These are phyloP conservation scores for Austroboletus novae-zelandiae DNA, from an alignment of 1,284 basidiomycete genomes.

Conservation along the genomic window DNA sequence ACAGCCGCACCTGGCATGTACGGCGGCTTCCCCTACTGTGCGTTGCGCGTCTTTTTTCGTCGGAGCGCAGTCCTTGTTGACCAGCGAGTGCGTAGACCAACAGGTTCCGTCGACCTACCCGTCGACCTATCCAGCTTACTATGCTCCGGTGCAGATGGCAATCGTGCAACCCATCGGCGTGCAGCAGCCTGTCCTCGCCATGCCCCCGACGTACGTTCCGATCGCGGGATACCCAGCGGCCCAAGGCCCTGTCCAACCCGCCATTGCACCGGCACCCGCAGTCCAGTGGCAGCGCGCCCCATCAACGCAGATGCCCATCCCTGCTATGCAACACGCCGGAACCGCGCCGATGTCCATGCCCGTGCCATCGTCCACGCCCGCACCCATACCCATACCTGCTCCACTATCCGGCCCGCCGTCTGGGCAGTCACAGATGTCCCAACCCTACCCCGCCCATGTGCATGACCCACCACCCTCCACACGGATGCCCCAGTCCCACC, in stretches of 20 bases:
- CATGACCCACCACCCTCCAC: background rate
- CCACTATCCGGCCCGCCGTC: background rate
- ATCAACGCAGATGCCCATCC: conserved; percentile 20
- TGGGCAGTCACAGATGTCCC: conserved; percentile 19
- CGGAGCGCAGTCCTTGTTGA: background rate
- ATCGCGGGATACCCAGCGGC: conserved; percentile 18
- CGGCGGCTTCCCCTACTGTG: conserved; percentile 23
- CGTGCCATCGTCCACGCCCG: background rate
- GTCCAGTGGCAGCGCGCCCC: conserved; percentile 4
- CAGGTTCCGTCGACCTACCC: conserved; percentile 10
- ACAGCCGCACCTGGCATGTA: conserved; percentile 8
- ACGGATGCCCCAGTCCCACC: conserved; percentile 25
- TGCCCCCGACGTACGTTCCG: conserved; percentile 28
- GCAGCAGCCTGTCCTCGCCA: conserved; percentile 27
- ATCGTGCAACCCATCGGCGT: conserved; percentile 19
- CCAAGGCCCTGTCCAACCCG: conserved; percentile 15
- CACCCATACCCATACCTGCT: background rate
- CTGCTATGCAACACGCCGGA: background rate
- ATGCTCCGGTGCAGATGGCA: conserved; percentile 28
- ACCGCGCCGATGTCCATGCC: background rate
- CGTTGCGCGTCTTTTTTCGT: conserved; percentile 3
- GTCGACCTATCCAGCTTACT: conserved; percentile 25
- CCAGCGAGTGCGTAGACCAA: conserved; percentile 16
- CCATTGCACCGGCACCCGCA: conserved; percentile 2
- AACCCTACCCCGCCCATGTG: conserved; percentile 9